These are phyloP conservation scores for Hibiscus syriacus DNA, from an alignment of 345 rosid genomes.

Conservation along the genomic window DNA sequence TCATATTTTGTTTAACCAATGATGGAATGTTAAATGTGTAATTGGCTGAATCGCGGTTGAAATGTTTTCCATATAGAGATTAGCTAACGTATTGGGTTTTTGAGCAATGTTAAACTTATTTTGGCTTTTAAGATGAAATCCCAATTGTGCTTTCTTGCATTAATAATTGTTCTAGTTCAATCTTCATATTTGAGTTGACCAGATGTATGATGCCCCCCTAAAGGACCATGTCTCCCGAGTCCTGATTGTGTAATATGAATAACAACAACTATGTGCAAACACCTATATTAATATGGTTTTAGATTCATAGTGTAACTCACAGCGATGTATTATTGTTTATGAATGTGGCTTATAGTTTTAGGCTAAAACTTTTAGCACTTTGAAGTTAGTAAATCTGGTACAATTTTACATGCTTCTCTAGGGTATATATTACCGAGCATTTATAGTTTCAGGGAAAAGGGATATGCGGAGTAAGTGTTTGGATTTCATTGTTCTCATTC, in stretches of 20 bases:
- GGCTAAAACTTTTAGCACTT: too few species aligned
- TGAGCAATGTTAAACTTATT: neutral
- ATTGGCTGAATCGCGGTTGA: neutral
- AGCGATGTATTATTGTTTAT: neutral
- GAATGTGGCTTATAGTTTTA: constrained; percentile 37
- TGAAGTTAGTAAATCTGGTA: neutral
- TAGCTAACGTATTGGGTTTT: neutral
- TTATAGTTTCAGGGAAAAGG: neutral
- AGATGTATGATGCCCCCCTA: neutral
- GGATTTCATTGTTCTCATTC: neutral
- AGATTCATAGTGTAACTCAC: neutral
- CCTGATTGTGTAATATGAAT: neutral
- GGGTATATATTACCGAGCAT: neutral
- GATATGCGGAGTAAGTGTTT: constrained; percentile 5
- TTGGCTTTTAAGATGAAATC: neutral
- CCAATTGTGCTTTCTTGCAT: neutral
- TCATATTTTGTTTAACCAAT: neutral
- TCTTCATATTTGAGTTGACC: neutral
- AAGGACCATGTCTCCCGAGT: neutral
- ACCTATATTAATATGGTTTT: neutral
- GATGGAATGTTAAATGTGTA: neutral
- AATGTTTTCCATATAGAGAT: neutral
- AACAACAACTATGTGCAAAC: neutral
- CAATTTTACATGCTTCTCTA: neutral
- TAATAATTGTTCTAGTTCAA: neutral